Percentiles rank a stretch among this genome's conserved stretches.
Evolutionary conservation across 2,329 filamentous ascomycete genomes (phyloP).

Genomic region (Botrytis hyacinthi): DNA sequence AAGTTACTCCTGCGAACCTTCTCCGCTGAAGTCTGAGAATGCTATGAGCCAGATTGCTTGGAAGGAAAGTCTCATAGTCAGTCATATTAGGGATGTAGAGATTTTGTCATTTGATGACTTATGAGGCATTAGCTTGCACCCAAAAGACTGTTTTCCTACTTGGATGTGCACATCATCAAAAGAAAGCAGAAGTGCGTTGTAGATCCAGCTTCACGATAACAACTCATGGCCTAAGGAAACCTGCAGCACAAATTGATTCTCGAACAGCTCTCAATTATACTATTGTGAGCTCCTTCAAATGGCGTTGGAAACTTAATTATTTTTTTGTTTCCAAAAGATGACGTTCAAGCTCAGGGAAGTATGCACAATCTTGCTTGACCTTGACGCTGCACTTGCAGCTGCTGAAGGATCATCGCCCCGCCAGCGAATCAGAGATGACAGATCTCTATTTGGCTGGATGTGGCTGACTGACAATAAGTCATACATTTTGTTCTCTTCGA

Average conservation of each 20-base stretch:
- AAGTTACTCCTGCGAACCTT: neutral
- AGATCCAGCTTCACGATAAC: neutral
- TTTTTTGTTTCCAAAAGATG: neutral
- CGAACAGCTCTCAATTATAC: neutral
- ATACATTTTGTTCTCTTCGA: neutral
- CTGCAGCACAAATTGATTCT: neutral
- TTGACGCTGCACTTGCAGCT: neutral
- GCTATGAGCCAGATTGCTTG: neutral
- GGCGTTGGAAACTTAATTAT: no score
- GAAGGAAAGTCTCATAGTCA: no score
- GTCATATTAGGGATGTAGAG: neutral
- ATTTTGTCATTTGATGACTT: neutral
- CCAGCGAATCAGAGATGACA: slow-evolving; percentile 5
- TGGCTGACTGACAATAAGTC: neutral
- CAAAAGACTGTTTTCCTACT: neutral
- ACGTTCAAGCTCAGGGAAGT: neutral
- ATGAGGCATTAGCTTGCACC: no score
- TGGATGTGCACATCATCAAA: neutral
- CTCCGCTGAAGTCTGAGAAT: neutral
- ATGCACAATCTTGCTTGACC: neutral
- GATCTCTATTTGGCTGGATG: neutral
- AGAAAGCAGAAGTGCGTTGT: neutral
- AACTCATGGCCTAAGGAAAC: no score
- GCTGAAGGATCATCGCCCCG: neutral
- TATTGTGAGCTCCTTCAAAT: neutral